Evolutionary conservation across 2,329 filamentous ascomycete genomes (phyloP).

Genomic region (Sporothrix inflata): DNA sequence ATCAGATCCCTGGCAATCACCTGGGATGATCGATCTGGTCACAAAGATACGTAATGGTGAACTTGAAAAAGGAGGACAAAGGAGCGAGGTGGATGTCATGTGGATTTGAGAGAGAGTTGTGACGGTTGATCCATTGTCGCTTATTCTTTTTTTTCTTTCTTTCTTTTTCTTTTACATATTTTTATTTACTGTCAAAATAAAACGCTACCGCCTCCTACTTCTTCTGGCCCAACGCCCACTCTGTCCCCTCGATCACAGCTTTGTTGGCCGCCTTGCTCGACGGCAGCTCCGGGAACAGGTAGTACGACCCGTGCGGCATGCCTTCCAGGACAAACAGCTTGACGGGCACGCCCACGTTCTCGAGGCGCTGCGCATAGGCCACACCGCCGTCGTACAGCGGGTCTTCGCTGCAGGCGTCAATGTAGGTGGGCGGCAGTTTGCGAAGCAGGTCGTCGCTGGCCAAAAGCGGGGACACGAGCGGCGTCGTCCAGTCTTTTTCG

Average conservation of each 20-base stretch:
- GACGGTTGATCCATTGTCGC: too few species aligned
- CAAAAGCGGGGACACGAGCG: neutral
- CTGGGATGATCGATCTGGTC: too few species aligned
- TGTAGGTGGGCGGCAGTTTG: neutral
- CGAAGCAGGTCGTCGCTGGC: neutral
- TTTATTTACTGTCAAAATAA: too few species aligned
- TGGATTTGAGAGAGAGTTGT: too few species aligned
- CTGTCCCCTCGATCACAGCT: neutral
- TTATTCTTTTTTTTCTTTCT: too few species aligned
- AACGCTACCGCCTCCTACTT: neutral
- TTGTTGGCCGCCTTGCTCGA: neutral
- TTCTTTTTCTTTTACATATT: too few species aligned
- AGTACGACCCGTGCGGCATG: neutral
- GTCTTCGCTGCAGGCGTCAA: neutral
- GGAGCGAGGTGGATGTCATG: too few species aligned
- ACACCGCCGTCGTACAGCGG: neutral
- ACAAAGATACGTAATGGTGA: too few species aligned
- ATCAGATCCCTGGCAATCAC: too few species aligned
- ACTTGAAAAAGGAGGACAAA: too few species aligned
- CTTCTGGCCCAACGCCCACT: neutral
- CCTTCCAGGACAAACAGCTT: neutral
- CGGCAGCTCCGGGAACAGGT: neutral
- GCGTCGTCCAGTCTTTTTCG: neutral
- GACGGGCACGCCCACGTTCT: neutral
- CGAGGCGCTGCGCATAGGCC: neutral